Base-by-base conservation (phyloP, 768 basidiomycete species). In the Pulveroboletus sp. region DNA sequence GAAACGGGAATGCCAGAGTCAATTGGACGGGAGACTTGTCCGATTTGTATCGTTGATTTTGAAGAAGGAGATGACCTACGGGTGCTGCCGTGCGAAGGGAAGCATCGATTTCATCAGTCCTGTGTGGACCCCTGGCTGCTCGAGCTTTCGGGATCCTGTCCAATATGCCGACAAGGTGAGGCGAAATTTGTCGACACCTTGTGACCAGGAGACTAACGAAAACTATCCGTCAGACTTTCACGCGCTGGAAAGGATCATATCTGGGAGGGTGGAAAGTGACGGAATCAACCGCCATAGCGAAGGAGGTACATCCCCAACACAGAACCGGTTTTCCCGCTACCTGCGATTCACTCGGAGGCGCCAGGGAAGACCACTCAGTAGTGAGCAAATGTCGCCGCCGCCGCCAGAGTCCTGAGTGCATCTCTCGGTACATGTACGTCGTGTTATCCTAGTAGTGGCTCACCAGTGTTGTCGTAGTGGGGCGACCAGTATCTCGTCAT, bases 71-170 rank as follows among this genome's bases (percentile, higher is more conserved):
- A 97, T 60, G 90, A 95, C 65, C 69, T 96, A 12, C 83, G 94
- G 21, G 78, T 95, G 36, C 70, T 97, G 42, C 94, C 93, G 1
- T 97, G 94, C 68, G 89, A 93, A 62, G 88, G 87, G 40, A 83
- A 89, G 56, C 94, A 97, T 64, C 76, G 80, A 51, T 98, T 95
- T 73, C 94, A 98, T 61, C 84, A 87, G 60, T 71, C 73, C 35
- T 96, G 93, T 63, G 93, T 95, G 49, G 93, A 95, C 68, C 90
- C 86, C 31, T 95, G 94, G 94, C 71, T 98, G 37, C 74, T 98
- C 40, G 83, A 93, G 59, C 75, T 95, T 26, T 93, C 93, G 1
- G 85, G 85, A 50, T 86, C 89, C 30, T 96, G 95, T 69, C 94
- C 94, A 6, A 79, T 96, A 27, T 96, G 94, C 67, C 78, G 94